Evolutionary conservation across 495 filamentous ascomycete genomes (phyloP).

Genomic region (Penicillium arizonense): DNA sequence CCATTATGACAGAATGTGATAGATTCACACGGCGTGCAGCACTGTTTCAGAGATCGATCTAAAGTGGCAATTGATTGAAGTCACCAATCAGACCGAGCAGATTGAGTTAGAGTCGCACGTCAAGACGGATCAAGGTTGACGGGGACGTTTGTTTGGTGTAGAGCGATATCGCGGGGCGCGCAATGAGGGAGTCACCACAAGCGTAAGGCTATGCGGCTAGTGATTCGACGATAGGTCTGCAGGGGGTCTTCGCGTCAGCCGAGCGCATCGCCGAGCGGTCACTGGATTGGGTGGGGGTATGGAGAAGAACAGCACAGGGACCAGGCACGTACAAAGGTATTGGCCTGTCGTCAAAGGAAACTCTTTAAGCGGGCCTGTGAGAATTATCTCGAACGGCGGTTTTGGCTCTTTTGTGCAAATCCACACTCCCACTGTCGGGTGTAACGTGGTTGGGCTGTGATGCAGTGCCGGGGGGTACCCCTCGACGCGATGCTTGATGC

Average conservation of each 20-base stretch:
- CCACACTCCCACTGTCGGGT: conserved; percentile 34
- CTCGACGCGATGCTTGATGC: conserved; percentile 43
- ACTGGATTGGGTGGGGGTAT: conserved; percentile 40
- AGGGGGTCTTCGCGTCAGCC: conserved; percentile 44
- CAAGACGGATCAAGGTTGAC: conserved; percentile 8
- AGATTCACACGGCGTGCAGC: conserved; percentile 29
- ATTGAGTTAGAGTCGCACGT: conserved; percentile 7
- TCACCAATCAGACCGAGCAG: conserved; percentile 16
- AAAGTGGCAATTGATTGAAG: conserved; percentile 15
- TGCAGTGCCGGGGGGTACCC: conserved; percentile 39
- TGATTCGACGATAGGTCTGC: conserved; percentile 49
- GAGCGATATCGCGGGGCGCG: conserved; percentile 27
- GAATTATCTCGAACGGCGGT: conserved; percentile 33
- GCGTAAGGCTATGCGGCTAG: conserved; percentile 19
- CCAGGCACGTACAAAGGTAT: conserved; percentile 30
- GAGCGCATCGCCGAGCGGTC: conserved; percentile 42
- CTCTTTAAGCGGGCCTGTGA: conserved; percentile 15
- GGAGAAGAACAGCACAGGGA: conserved; percentile 21
- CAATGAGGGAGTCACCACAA: conserved; percentile 25
- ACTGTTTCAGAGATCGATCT: conserved; percentile 23
- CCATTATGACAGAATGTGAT: conserved; percentile 41
- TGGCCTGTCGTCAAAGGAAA: conserved; percentile 13
- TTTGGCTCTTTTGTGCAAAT: conserved; percentile 41
- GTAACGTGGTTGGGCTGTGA: conserved; percentile 54
- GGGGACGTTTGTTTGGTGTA: conserved; percentile 26